Conservation (phyloP, 441 rosid genomes). For the Eruca vesicaria region DNA sequence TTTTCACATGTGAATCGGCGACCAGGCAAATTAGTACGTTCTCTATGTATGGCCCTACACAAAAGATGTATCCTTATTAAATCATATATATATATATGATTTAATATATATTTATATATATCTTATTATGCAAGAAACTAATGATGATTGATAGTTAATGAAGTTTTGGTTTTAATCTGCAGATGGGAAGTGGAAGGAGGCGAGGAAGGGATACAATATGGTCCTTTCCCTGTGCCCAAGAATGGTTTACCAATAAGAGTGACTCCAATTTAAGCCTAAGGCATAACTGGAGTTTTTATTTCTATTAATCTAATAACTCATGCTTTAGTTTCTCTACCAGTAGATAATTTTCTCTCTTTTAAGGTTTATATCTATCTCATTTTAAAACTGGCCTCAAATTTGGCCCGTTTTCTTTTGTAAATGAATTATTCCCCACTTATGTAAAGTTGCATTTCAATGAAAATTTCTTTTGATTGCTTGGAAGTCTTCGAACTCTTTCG, state of each 20-base stretch:
- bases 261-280: constrained; percentile 31
- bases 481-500: background rate
- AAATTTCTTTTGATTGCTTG: background rate
- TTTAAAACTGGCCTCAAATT: constrained; percentile 22
- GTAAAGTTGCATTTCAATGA: constrained; percentile 6
- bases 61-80: constrained; percentile 19
- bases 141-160: background rate
- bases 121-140: background rate
- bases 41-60: constrained; percentile 11
- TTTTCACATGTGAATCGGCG: constrained; percentile 21
- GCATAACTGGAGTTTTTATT: background rate
- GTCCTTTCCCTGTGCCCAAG: constrained; percentile 90
- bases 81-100: too few species aligned
- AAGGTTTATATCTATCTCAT: background rate
- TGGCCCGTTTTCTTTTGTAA: constrained; percentile 28
- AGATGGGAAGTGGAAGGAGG: constrained; percentile 80
- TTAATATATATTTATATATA: background rate
- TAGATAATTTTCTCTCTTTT: background rate
- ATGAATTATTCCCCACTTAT: background rate
- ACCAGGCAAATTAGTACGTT: constrained; percentile 15
- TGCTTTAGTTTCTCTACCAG: constrained; percentile 1
- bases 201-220: constrained; percentile 81
- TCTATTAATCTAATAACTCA: background rate
- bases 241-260: constrained; percentile 74
- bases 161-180: constrained; percentile 25